Evolutionary conservation across 768 basidiomycete species (phyloP), one percentile per base, ranked within the genome.

Genomic region (Coprinopsis sp.): DNA sequence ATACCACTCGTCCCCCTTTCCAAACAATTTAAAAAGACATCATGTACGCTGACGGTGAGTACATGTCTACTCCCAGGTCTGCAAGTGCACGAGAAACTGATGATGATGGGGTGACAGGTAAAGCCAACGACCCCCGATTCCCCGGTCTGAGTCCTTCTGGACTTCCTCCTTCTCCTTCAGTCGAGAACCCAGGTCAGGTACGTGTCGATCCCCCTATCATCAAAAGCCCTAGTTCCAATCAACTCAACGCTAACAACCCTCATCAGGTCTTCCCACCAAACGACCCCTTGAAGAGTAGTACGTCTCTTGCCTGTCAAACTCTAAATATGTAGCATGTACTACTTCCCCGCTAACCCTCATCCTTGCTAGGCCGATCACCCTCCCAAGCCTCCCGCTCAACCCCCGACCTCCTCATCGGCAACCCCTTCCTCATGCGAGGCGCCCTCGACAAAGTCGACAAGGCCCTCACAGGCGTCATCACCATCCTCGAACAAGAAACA

Each of bases 101-200:
- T 4, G 13, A 18, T 21, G 13, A 33, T 33, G 21, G 6, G 33
- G 28, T 30, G 11, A 27, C 24, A 46, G 44, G 44, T 10, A 46
- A 46, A 21, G 24, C 16, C 13, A 11, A 12, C 30, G 70, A 75
- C 44, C 64, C 70, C 25, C 73, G 72, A 51, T 75, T 70, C 51
- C 69, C 73, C 40, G 68, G 68, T 28, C 53, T 56, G 29, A 53
- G 46, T 16, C 27, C 51, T 5, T 49, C 38, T 10, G 71, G 64
- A 5, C 55, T 70, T 36, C 72, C 74, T 8, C 76, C 76, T 7
- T 69, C 68, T 12, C 71, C 76, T 1, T 65, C 66, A 4, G 54
- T 57, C 24, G 72, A 76, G 55, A 79, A 78, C 49, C 73, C 71
- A 4, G 75, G 70, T 11, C 64, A 66, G 54, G 76, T 73, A 45